Base-by-base conservation (phyloP, 2,329 filamentous ascomycete species). In the Aspergillus clavatus region DNA sequence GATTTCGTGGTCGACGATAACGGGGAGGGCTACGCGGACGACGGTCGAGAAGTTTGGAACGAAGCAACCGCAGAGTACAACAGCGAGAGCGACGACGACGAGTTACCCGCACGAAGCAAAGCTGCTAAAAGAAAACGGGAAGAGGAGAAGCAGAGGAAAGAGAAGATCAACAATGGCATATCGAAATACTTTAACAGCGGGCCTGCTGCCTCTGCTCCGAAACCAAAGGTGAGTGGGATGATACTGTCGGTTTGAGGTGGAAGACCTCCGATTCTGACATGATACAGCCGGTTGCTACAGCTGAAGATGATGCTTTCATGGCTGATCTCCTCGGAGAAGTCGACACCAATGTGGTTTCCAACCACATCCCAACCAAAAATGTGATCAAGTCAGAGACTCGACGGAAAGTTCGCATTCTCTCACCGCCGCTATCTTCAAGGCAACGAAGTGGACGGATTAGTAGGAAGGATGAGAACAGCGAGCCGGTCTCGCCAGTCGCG, bases 1-100 rank as follows among this genome's bases (percentile, higher is more conserved):
- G 93, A 98, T 71, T 98, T 98, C 61, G 91, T 98, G 42, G 90
- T 98, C 48, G 93, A 97, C 73, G 93, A 98, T 72, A 95, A 96
- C 72, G 91, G 91, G 61, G 89, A 91, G 65, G 91, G 93, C 28
- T 98, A 98, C 62, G 91, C 89, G 54, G 91, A 97, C 65, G 93
- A 97, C 63, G 93, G 93, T 49, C 64, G 93, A 44, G 90, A 95
- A 70, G 93, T 97, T 59, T 91, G 91, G 90, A 83, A 91, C 68
- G 81, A 86, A 57, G 78, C 84, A 53, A 74, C 77, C 54, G 76
- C 76, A 48, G 52, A 59, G 43, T 66, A 80, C 63, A 75, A 78
- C 52, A 81, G 85, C 65, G 79, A 84, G 51, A 86, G 83, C 27
- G 89, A 93, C 49, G 90, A 94, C 29, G 84, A 94, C 33, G 84